Percentiles rank a stretch among this genome's conserved stretches.
Conservation (phyloP, 2,329 filamentous ascomycete species). For the Aspergillus sp. region DNA sequence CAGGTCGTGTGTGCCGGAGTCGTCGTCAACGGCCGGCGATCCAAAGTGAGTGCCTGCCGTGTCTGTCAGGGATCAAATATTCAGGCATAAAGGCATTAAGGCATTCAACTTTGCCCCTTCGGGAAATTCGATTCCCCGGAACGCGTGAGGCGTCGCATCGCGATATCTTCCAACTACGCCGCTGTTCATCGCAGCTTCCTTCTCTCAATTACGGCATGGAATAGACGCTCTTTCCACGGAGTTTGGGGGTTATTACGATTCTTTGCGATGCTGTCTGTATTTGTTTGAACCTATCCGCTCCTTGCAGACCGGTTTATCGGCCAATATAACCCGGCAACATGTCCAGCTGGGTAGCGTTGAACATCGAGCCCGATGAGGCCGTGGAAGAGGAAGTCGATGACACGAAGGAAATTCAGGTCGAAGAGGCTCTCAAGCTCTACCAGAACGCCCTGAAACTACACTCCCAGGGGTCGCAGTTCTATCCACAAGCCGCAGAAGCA, state of each 20-base stretch:
- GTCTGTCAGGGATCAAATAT: constrained; percentile 11
- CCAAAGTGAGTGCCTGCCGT: neutral
- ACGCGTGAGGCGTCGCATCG: constrained; percentile 15
- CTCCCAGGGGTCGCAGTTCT: constrained; percentile 70
- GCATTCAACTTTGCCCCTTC: constrained; percentile 7
- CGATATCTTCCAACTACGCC: neutral
- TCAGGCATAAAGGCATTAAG: constrained; percentile 5
- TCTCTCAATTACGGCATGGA: neutral
- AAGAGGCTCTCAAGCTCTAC: constrained; percentile 92
- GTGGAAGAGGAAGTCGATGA: constrained; percentile 87
- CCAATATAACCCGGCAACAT: constrained; percentile 23
- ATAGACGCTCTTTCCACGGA: neutral
- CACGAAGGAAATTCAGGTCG: constrained; percentile 92
- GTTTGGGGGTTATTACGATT: neutral
- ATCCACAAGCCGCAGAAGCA: constrained; percentile 66
- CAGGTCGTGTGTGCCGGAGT: constrained; percentile 2
- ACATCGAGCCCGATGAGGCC: constrained; percentile 87
- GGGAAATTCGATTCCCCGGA: constrained; percentile 8
- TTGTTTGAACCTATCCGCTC: neutral
- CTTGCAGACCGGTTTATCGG: neutral
- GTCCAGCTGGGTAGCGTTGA: constrained; percentile 73
- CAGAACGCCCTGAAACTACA: constrained; percentile 86
- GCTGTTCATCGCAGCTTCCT: neutral
- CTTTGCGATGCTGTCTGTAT: neutral
- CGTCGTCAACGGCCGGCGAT: constrained; percentile 13